A percentile compares a stretch with the other conserved stretches of the same genome.
These are phyloP conservation scores for Xylaria sp. DNA, from an alignment of 2,329 filamentous ascomycete genomes.

Conservation along the genomic window DNA sequence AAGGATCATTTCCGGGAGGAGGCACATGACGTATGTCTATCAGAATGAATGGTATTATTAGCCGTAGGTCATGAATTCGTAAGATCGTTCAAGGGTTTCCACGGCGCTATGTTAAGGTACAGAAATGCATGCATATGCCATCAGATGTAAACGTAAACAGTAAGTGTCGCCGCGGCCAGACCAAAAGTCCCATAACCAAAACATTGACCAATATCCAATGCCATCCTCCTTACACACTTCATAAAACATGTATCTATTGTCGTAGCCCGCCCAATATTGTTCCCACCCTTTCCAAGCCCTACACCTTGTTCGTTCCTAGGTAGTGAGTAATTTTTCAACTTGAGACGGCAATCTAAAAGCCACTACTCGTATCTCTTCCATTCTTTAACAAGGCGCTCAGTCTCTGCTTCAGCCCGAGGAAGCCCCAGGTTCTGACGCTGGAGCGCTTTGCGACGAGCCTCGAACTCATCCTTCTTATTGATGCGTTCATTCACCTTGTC, in stretches of 20 bases:
- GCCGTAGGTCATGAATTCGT: constrained; percentile 14
- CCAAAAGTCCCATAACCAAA: constrained; percentile 1
- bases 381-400: constrained; percentile 58
- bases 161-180: neutral
- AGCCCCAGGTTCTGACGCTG: constrained; percentile 40
- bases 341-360: neutral
- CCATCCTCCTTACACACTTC: neutral
- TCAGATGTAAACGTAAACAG: constrained; percentile 9
- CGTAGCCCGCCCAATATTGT: neutral
- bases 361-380: constrained; percentile 63
- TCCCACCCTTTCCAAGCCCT: too few species aligned
- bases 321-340: neutral
- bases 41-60: constrained; percentile 7
- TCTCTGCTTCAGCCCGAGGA: constrained; percentile 50
- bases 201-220: constrained; percentile 4
- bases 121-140: constrained; percentile 1
- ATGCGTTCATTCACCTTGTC: constrained; percentile 62
- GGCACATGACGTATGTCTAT: constrained; percentile 6
- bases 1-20: neutral
- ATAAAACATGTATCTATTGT: neutral
- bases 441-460: constrained; percentile 11
- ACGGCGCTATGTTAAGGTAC: neutral
- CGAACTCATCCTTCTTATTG: constrained; percentile 63
- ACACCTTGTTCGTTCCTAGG: neutral
- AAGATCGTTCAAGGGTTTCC: neutral